Conservation (phyloP, 805 yeast genomes). For the Ogataea zsoltii region DNA sequence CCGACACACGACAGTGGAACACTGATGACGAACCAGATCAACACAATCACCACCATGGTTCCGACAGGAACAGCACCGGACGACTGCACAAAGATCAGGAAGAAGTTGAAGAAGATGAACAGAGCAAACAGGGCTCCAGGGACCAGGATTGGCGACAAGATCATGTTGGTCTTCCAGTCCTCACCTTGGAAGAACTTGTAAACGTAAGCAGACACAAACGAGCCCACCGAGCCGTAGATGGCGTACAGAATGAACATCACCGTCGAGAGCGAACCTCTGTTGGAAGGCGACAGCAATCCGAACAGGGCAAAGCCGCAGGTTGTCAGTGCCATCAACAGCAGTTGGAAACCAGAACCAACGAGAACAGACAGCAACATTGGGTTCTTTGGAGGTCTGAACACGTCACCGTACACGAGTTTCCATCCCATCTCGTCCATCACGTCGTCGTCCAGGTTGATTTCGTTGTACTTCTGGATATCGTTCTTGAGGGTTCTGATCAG, state of each 20-base stretch:
- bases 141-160: slow-evolving; percentile 78
- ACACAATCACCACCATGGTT: slow-evolving; percentile 76
- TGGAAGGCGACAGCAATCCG: slow-evolving; percentile 90
- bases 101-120: slow-evolving; percentile 75
- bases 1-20: slow-evolving; percentile 84
- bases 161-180: slow-evolving; percentile 83
- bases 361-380: slow-evolving; percentile 74
- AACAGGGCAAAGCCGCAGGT: slow-evolving; percentile 81
- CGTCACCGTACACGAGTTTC: slow-evolving; percentile 95
- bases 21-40: slow-evolving; percentile 83
- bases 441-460: slow-evolving; percentile 82
- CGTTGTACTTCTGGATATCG: slow-evolving; percentile 88
- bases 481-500: slow-evolving; percentile 75
- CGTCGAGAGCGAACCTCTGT: slow-evolving; percentile 90
- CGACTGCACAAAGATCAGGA: slow-evolving; percentile 72
- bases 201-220: slow-evolving; percentile 81
- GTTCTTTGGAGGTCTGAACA: slow-evolving; percentile 78
- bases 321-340: slow-evolving; percentile 70
- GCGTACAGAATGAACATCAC: slow-evolving; percentile 85
- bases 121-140: slow-evolving; percentile 74
- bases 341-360: slow-evolving; percentile 86
- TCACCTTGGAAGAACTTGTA: slow-evolving; percentile 92
- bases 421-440: slow-evolving; percentile 94
- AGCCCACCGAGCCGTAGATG: slow-evolving; percentile 76
- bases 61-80: slow-evolving; percentile 96